Evolutionary conservation across 2,329 filamentous ascomycete species (phyloP).

Genomic region (Colletotrichum cereale): DNA sequence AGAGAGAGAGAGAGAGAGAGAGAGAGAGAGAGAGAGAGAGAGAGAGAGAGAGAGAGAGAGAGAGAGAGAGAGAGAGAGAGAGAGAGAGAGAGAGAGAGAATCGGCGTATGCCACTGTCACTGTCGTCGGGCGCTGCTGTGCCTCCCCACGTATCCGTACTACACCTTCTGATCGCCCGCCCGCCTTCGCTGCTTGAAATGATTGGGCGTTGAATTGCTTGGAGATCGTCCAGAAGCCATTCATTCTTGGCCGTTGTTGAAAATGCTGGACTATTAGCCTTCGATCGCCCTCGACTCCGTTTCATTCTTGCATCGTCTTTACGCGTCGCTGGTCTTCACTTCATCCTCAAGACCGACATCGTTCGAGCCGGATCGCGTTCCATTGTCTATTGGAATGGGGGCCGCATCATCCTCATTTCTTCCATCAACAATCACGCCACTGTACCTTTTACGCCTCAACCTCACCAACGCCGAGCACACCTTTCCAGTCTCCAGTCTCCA

Average conservation of each 20-base stretch:
- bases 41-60: not conserved
- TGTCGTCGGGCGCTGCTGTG: conserved; percentile 3
- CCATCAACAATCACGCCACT: conserved; percentile 19
- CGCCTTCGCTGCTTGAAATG: not conserved
- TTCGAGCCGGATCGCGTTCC: not conserved
- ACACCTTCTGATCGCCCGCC: not conserved
- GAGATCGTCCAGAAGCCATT: not conserved
- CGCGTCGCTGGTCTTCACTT: not conserved
- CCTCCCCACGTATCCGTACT: conserved; percentile 6
- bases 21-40: not conserved
- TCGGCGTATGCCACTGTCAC: not conserved
- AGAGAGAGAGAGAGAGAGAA: not conserved
- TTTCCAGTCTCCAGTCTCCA: not conserved
- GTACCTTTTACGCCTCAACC: conserved; percentile 3
- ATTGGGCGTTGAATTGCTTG: not conserved
- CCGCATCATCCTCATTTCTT: conserved; percentile 36
- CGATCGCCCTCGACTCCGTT: not conserved
- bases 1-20: not conserved
- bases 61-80: not conserved
- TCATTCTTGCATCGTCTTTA: not conserved
- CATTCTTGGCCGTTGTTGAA: not conserved
- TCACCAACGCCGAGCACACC: conserved; percentile 1
- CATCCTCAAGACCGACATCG: not conserved
- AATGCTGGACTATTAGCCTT: not conserved
- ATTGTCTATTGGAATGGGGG: conserved; percentile 21